A percentile compares a stretch with the other conserved stretches of the same genome.
Evolutionary conservation across 78 protist species (phyloP).

Genomic region (Guillardia theta): DNA sequence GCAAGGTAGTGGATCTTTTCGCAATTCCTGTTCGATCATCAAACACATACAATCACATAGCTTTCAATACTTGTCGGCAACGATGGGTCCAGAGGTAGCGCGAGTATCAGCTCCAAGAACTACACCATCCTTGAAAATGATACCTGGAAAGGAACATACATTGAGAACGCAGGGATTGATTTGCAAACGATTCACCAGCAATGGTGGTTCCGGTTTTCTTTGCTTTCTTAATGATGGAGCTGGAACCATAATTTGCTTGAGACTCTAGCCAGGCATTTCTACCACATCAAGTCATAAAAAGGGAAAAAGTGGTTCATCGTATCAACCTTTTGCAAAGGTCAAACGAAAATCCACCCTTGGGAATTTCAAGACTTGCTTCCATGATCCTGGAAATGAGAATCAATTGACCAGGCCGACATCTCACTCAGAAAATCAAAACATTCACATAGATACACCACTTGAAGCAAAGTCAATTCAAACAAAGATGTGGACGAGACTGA

Average conservation of each 20-base stretch:
- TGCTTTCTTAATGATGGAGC: slow-evolving; percentile 70
- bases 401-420: neutral
- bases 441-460: too few relatives aligned
- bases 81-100: slow-evolving; percentile 95
- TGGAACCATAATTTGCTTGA: slow-evolving; percentile 42
- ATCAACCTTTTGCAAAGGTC: neutral
- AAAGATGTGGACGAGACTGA: too few relatives aligned
- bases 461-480: too few relatives aligned
- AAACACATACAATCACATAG: neutral
- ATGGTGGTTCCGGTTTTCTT: slow-evolving; percentile 99
- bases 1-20: slow-evolving; percentile 98
- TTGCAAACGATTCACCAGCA: slow-evolving; percentile 91
- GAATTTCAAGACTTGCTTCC: too few relatives aligned
- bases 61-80: slow-evolving; percentile 87
- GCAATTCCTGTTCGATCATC: slow-evolving; percentile 74
- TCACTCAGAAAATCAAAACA: neutral
- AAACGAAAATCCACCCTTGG: slow-evolving; percentile 15
- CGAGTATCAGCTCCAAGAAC: slow-evolving; percentile 99
- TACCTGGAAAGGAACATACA: too few relatives aligned
- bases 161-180: too few relatives aligned
- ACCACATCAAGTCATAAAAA: neutral
- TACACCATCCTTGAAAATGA: slow-evolving; percentile 79
- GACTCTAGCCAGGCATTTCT: neutral
- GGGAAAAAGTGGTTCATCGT: neutral
- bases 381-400: neutral